phyloP scores from a whole-genome alignment of 441 rosid species.

The Erodium chrysanthum region DNA sequence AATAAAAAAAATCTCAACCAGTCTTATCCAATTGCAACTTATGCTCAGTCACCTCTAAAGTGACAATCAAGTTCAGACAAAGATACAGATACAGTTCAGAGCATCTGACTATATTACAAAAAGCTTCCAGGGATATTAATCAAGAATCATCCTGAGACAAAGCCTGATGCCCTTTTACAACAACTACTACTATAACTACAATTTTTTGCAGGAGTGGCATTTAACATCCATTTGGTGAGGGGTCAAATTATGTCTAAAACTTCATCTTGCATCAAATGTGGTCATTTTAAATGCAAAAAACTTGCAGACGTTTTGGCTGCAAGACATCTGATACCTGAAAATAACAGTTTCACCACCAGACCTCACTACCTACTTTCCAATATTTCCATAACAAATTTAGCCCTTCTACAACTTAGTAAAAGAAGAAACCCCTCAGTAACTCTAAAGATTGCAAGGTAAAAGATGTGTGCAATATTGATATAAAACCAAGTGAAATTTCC shows the following conservation, averaged over 20 bases:
- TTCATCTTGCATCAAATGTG: background rate
- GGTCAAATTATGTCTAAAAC: background rate
- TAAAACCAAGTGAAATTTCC: background rate
- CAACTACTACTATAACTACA: background rate
- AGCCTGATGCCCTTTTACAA: background rate
- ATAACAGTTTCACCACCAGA: background rate
- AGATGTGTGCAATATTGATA: background rate
- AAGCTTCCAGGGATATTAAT: background rate
- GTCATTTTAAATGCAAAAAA: background rate
- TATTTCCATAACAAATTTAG: background rate
- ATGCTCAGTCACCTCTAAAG: constrained; percentile 3
- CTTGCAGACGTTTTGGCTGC: no score
- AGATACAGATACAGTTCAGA: background rate
- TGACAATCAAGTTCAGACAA: background rate
- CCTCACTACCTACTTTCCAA: background rate
- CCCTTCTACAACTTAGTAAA: background rate
- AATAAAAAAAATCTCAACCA: background rate
- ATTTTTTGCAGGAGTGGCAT: background rate
- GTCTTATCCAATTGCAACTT: background rate
- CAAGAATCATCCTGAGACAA: constrained; percentile 1
- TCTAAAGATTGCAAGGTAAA: background rate
- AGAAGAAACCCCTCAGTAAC: background rate
- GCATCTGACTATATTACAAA: background rate
- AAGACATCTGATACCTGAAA: background rate
- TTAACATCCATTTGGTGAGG: background rate